These are phyloP conservation scores for Dothideomycetidae sp. DNA, from an alignment of 2,329 filamentous ascomycete genomes.

Conservation along the genomic window DNA sequence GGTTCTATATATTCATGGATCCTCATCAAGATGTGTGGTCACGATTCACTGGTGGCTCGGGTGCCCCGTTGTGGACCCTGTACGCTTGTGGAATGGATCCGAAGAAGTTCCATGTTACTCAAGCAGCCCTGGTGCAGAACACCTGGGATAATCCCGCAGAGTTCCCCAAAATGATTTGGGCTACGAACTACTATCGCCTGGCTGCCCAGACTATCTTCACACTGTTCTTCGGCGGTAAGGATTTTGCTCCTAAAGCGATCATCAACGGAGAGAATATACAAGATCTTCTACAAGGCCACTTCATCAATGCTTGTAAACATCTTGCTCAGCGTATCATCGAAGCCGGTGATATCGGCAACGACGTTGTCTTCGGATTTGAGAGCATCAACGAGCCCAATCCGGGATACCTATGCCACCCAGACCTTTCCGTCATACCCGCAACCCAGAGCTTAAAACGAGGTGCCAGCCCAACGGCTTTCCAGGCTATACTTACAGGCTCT, in stretches of 20 bases:
- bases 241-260: slow-evolving; percentile 91
- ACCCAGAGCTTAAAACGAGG: slow-evolving; percentile 88
- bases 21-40: slow-evolving; percentile 99
- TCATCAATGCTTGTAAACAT: slow-evolving; percentile 63
- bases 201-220: slow-evolving; percentile 87
- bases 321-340: slow-evolving; percentile 76
- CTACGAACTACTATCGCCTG: slow-evolving; percentile 85
- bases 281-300: slow-evolving; percentile 83
- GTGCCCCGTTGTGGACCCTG: slow-evolving; percentile 93
- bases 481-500: slow-evolving; percentile 81
- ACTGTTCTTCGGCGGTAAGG: slow-evolving; percentile 76
- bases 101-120: slow-evolving; percentile 65
- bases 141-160: slow-evolving; percentile 71
- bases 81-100: slow-evolving; percentile 91
- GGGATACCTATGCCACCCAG: slow-evolving; percentile 69
- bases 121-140: slow-evolving; percentile 90
- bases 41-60: slow-evolving; percentile 81
- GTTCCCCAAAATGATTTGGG: slow-evolving; percentile 99
- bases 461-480: slow-evolving; percentile 86
- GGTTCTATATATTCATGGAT: slow-evolving; percentile 96
- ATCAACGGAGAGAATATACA: slow-evolving; percentile 94
- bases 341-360: slow-evolving; percentile 73
- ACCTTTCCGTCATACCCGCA: slow-evolving; percentile 65
- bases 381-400: slow-evolving; percentile 90
- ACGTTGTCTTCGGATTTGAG: slow-evolving; percentile 89